Evolutionary conservation across 2,329 filamentous ascomycete genomes (phyloP).

Genomic region (Grosmannia penicillata): DNA sequence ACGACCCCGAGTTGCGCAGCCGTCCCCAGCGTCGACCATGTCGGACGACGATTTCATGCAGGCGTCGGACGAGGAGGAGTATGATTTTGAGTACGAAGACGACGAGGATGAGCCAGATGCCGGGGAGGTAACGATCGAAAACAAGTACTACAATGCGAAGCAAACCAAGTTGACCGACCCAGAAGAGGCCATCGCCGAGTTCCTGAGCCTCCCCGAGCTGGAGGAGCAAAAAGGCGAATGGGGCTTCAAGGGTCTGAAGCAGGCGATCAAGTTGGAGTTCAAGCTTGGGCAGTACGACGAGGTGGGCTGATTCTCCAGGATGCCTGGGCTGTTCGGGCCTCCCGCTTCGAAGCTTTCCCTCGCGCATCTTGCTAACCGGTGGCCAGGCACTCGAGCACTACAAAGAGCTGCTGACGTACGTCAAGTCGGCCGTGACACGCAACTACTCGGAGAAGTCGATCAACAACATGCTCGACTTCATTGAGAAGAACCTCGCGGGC

Average conservation of each 20-base stretch:
- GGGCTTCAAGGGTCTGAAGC: constrained; percentile 97
- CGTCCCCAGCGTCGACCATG: too few species aligned
- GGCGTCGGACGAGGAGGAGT: constrained; percentile 80
- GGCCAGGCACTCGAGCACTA: constrained; percentile 78
- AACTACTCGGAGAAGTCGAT: constrained; percentile 99
- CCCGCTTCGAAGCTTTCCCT: too few species aligned
- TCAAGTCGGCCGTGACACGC: constrained; percentile 89
- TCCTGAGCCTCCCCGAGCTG: constrained; percentile 70
- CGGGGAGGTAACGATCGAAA: constrained; percentile 89
- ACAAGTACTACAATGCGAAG: constrained; percentile 99
- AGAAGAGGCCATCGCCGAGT: constrained; percentile 80
- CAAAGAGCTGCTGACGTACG: constrained; percentile 87
- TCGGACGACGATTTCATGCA: constrained; percentile 91
- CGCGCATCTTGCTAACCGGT: neutral
- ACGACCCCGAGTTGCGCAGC: too few species aligned
- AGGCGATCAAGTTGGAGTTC: constrained; percentile 95
- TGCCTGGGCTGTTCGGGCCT: neutral
- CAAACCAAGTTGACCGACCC: constrained; percentile 82
- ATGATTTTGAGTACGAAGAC: constrained; percentile 92
- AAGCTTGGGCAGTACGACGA: constrained; percentile 77
- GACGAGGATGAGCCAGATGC: constrained; percentile 80
- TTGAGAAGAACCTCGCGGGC: constrained; percentile 74
- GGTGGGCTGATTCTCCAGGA: constrained; percentile 27
- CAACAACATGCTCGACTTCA: constrained; percentile 97
- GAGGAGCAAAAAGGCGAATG: constrained; percentile 92